Base-by-base conservation (phyloP, 768 basidiomycete genomes). In the Chlorophyllum brunneum region DNA sequence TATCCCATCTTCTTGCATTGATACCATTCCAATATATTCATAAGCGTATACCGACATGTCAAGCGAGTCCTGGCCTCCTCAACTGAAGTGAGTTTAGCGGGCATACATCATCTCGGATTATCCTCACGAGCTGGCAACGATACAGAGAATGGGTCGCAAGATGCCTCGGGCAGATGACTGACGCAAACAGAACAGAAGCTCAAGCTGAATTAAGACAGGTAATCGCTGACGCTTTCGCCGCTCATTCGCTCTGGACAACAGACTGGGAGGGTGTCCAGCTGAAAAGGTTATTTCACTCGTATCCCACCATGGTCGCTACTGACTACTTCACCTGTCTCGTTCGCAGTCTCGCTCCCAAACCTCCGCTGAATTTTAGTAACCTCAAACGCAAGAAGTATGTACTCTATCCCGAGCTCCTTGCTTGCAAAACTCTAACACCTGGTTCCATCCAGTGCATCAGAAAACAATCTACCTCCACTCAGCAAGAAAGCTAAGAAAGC, bases 191-290 rank as follows among this genome's bases (percentile, higher is more conserved):
- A 67, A 71, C 72, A 43, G 92, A 94, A 59, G 95, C 95, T 18
- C 92, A 94, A 64, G 79, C 87, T 55, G 97, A 99, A 77, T 73
- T 99, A 65, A 94, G 93, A 82, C 81, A 90, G 84, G 88, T 93
- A 80, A 97, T 99, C 69, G 87, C 89, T 81, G 83, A 93, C 60
- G 86, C 93, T 69, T 95, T 92, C 72, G 78, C 83, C 56, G 78
- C 83, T 63, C 85, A 89, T 65, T 80, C 87, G 1, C 77, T 98
- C 22, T 88, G 90, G 82, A 88, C 90, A n/a, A 95, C 88, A 52
- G 92, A 98, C 67, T 99, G 97, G 97, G 72, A 78, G 8, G 85
- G 80, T 27, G 80, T 94, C 29, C 88, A 95, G 69, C 75, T 99
- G 50, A 79, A 91, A 75, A 88, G 88, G 95, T 94, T 29, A 20